Evolutionary conservation across 2,329 filamentous ascomycete species (phyloP).

Genomic region (Phoma sp.): DNA sequence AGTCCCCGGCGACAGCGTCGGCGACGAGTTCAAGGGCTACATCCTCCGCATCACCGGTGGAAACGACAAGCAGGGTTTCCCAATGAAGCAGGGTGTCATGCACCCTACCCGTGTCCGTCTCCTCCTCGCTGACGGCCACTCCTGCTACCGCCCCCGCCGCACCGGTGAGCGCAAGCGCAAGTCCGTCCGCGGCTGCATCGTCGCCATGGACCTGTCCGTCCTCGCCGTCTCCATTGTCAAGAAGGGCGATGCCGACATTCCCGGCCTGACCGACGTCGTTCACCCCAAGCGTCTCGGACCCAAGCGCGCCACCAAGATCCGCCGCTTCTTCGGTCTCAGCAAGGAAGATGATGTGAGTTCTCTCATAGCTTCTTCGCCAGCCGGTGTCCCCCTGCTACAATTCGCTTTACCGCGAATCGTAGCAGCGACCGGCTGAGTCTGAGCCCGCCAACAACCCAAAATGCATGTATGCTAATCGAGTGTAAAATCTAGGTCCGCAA

Average conservation of each 20-base stretch:
- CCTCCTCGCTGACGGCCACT: conserved; percentile 94
- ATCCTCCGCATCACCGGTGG: conserved; percentile 99
- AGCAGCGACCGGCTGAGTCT: conserved; percentile 54
- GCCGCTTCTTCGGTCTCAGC: conserved; percentile 99
- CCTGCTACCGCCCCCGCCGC: conserved; percentile 98
- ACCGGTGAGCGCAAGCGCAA: conserved; percentile 99
- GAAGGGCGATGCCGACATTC: conserved; percentile 94
- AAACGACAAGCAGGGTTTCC: conserved; percentile 99
- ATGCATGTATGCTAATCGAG: conserved; percentile 27
- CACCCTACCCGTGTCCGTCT: conserved; percentile 98
- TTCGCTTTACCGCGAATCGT: background rate
- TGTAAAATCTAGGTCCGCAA: conserved; percentile 80
- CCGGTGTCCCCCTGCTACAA: conserved; percentile 40
- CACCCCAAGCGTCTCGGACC: conserved; percentile 99
- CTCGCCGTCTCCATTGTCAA: conserved; percentile 95
- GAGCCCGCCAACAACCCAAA: conserved; percentile 36
- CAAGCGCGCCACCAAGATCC: conserved; percentile 99
- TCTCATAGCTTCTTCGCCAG: conserved; percentile 71
- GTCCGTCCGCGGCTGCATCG: conserved; percentile 98
- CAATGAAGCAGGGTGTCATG: conserved; percentile 99
- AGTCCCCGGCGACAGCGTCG: conserved; percentile 91
- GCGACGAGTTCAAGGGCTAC: conserved; percentile 99
- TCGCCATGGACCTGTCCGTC: conserved; percentile 92
- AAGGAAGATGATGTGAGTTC: conserved; percentile 99
- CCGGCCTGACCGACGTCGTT: conserved; percentile 95